Conservation (phyloP, 768 basidiomycete species). For the Lentinula guzmanii region DNA sequence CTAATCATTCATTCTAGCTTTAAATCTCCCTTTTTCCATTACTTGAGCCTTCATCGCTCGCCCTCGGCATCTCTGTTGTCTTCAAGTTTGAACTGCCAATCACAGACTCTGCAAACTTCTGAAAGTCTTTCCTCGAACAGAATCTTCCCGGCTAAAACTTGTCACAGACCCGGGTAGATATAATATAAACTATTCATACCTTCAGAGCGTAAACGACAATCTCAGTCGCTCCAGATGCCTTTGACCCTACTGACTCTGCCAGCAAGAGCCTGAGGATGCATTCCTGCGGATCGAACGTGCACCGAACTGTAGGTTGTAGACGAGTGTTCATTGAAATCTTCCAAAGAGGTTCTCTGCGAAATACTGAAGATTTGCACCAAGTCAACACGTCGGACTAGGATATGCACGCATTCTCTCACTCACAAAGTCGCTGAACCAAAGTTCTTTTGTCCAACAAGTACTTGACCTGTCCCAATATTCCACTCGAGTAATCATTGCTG, state of each 20-base stretch:
- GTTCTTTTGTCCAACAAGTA: constrained; percentile 41
- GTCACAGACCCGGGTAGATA: not conserved
- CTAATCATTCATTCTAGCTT: not conserved
- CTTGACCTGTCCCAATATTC: constrained; percentile 57
- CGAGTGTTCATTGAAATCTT: constrained; percentile 66
- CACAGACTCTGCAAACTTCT: constrained; percentile 42
- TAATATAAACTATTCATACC: constrained; percentile 27
- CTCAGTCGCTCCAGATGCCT: constrained; percentile 24
- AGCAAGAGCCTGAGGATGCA: constrained; percentile 48
- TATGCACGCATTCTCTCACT: constrained; percentile 15
- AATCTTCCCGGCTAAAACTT: constrained; percentile 35
- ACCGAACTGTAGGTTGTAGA: constrained; percentile 48
- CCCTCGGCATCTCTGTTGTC: not conserved
- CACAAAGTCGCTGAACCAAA: constrained; percentile 40
- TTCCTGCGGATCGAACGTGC: constrained; percentile 51
- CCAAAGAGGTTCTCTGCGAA: constrained; percentile 65
- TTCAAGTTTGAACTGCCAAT: constrained; percentile 20
- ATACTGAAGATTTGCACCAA: constrained; percentile 37
- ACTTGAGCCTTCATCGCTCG: not conserved
- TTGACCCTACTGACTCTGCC: constrained; percentile 36
- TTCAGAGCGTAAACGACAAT: constrained; percentile 61
- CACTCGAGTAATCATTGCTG: constrained; percentile 49
- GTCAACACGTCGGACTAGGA: not conserved
- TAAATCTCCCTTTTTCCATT: not conserved
- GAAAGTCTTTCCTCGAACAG: constrained; percentile 48